These are phyloP conservation scores for Dichotomocladium elegans DNA, from an alignment of 371 early-diverging fungal genomes.

Conservation along the genomic window DNA sequence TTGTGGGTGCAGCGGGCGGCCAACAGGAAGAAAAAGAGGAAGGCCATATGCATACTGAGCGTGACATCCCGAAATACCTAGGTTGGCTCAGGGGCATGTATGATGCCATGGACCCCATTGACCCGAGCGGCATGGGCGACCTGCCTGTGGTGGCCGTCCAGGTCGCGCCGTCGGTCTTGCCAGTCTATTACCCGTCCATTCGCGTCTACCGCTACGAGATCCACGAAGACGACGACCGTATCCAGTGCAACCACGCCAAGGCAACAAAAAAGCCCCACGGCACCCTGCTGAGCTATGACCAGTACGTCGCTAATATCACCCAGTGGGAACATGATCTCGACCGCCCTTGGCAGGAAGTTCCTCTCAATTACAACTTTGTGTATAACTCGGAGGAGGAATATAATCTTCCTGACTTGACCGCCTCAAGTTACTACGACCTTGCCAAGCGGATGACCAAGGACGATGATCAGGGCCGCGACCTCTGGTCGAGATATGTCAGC, in stretches of 20 bases:
- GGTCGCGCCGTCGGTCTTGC: conserved; percentile 70
- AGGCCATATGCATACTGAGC: conserved; percentile 12
- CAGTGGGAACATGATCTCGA: conserved; percentile 26
- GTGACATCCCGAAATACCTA: conserved; percentile 24
- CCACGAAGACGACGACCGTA: conserved; percentile 9
- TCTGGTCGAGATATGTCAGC: conserved; percentile 29
- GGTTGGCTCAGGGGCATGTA: conserved; percentile 30
- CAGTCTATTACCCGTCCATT: conserved; percentile 67
- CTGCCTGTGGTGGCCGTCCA: conserved; percentile 46
- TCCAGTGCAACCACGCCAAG: conserved; percentile 4
- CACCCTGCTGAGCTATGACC: conserved; percentile 27
- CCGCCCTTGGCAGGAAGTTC: conserved; percentile 2
- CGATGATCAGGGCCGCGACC: conserved; percentile 10
- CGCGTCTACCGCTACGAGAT: conserved; percentile 64
- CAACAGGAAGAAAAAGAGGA: conserved; percentile 14
- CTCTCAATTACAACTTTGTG: conserved; percentile 39
- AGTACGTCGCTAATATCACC: conserved; percentile 34
- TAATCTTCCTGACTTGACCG: conserved; percentile 56
- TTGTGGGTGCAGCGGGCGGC: too few relatives aligned
- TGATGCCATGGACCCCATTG: conserved; percentile 16
- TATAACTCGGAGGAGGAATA: conserved; percentile 57
- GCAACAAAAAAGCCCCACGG: conserved; percentile 19
- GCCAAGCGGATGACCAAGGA: conserved; percentile 38
- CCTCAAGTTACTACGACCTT: conserved; percentile 37
- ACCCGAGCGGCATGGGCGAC: not conserved